Evolutionary conservation across 768 basidiomycete genomes (phyloP), one percentile per base, ranked within the genome.

Genomic region (Cytidiella melzeri): DNA sequence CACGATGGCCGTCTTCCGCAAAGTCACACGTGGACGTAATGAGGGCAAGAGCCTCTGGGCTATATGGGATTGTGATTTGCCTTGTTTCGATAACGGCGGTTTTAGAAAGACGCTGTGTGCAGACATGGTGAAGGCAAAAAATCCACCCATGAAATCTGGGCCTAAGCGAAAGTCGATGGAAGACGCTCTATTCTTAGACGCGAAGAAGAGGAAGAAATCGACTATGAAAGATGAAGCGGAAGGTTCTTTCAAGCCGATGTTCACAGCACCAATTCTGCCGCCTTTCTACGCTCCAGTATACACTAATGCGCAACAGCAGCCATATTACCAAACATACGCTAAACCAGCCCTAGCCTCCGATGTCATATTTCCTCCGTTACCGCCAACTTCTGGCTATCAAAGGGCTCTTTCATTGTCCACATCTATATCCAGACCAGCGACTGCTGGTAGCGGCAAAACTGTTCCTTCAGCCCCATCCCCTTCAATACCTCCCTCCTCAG

Each of bases 1-100:
- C 55, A 91, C 93, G 3, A 95, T 94, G 39, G 80, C 86, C 30
- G 87, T 86, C 58, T 97, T 96, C 66, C 81, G 91, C 54, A 96
- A 95, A 58, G 80, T 86, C 0, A 79, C 82, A 2, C 73, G 92
- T 19, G 84, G 89, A 51, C 79, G 85, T 11, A 75, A 81, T 21
- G 77, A 87, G 27, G 90, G 92, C 27, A 80, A 91, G 42, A 89
- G 88, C 20, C 77, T 86, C 27, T 94, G 92, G 92, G 87, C 87
- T 2, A 88, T 94, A 54, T 86, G 79, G 64, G 83, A 89, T 50
- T 82, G 85, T 47, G 88, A 90, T 60, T 63, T 92, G 41, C 79
- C 82, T 20, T 92, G 92, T 57, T 95, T 95, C 59, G 75, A 79
- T 50, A 83, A 80, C 30, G 91, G 91, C 27, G 84, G 83, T n/a